Percentiles rank a stretch among this genome's conserved stretches.
These are phyloP conservation scores for Mycena sanguinolenta DNA, from an alignment of 768 basidiomycete genomes.

Conservation along the genomic window DNA sequence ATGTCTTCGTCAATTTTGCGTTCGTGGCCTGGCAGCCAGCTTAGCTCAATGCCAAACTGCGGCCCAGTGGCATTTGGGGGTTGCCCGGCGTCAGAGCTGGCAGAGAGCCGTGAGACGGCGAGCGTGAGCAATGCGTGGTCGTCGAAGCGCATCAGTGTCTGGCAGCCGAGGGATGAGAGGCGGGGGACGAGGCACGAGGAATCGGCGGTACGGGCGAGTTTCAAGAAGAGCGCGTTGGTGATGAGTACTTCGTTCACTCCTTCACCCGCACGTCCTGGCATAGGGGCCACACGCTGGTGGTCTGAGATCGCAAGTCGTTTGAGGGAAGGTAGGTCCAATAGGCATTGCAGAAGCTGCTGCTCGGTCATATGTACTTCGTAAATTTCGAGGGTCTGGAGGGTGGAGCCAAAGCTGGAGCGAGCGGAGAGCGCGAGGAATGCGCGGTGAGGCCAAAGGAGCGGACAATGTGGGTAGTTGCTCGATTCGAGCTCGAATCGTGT, in stretches of 20 bases:
- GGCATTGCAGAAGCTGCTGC: constrained; percentile 5
- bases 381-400: not conserved
- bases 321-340: not conserved
- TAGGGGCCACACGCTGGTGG: not conserved
- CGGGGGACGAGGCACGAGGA: not conserved
- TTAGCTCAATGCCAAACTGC: not conserved
- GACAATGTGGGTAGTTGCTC: not conserved
- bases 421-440: constrained; percentile 7
- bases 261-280: not conserved
- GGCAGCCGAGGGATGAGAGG: not conserved
- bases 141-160: not conserved
- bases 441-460: not conserved
- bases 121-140: not conserved
- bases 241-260: not conserved
- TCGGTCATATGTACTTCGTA: constrained; percentile 5
- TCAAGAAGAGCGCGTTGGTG: not conserved
- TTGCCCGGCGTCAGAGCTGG: too few species aligned
- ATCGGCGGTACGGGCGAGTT: not conserved
- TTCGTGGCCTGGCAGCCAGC: not conserved
- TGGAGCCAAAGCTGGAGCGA: constrained; percentile 3
- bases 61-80: not conserved
- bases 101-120: not conserved
- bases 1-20: not conserved
- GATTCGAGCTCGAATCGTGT: not conserved
- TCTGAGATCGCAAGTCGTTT: constrained; percentile 16